Evolutionary conservation across 805 yeast species (phyloP).

Genomic region (Sugiyamaella floridensis): DNA sequence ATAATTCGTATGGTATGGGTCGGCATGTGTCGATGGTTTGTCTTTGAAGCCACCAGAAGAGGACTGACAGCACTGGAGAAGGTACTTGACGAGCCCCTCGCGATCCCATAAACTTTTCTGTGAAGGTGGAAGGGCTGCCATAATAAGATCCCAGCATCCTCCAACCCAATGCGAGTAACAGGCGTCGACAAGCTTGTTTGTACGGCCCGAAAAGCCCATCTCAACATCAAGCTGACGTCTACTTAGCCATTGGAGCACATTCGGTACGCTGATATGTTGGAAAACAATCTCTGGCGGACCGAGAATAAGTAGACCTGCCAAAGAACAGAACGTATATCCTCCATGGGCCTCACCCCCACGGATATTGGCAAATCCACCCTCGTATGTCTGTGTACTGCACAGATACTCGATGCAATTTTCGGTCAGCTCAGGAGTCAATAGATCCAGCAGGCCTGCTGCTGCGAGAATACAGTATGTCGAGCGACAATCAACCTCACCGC

Average conservation of each 20-base stretch:
- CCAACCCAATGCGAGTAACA: slow-evolving; percentile 97
- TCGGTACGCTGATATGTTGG: slow-evolving; percentile 41
- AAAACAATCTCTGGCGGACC: slow-evolving; percentile 34
- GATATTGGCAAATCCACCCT: slow-evolving; percentile 89
- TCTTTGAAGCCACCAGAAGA: slow-evolving; percentile 73
- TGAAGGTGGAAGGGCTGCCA: slow-evolving; percentile 38
- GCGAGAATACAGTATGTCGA: slow-evolving; percentile 83
- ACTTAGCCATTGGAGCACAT: slow-evolving; percentile 57
- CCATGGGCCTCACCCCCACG: slow-evolving; percentile 93
- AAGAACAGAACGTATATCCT: slow-evolving; percentile 89
- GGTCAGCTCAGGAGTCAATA: slow-evolving; percentile 54
- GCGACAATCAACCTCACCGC: slow-evolving; percentile 78
- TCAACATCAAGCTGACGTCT: slow-evolving; percentile 65
- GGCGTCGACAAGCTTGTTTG: slow-evolving; percentile 91
- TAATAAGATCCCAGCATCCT: slow-evolving; percentile 59
- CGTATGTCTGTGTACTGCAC: slow-evolving; percentile 71
- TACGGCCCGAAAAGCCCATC: slow-evolving; percentile 84
- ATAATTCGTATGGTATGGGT: slow-evolving; percentile 88
- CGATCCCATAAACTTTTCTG: slow-evolving; percentile 41
- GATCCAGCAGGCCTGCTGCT: slow-evolving; percentile 56
- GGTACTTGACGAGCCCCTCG: slow-evolving; percentile 52
- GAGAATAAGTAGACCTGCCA: slow-evolving; percentile 52
- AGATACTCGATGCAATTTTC: slow-evolving; percentile 55
- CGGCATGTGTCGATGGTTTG: slow-evolving; percentile 76
- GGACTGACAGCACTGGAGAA: slow-evolving; percentile 69